phyloP scores from a whole-genome alignment of 75 land plant genomes.

The Ceratopteris richardii region DNA sequence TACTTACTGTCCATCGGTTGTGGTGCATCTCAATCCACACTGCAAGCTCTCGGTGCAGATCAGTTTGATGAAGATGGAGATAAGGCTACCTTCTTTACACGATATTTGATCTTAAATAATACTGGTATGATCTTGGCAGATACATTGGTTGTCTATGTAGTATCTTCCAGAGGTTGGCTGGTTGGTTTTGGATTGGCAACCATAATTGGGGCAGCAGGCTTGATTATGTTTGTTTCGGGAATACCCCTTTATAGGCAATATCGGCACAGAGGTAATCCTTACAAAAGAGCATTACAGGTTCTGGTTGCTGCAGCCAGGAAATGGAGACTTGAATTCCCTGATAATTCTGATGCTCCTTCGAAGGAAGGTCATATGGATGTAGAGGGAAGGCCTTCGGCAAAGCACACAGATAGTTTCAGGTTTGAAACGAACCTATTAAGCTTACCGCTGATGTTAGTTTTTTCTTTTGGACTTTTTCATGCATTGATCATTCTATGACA shows the following conservation, averaged over 20 bases:
- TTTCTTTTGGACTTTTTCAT: not conserved
- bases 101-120: conserved; percentile 11
- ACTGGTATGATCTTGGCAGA: conserved; percentile 16
- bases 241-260: conserved; percentile 15
- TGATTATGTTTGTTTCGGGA: conserved; percentile 10
- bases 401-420: conserved; percentile 14
- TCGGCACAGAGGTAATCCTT: conserved; percentile 25
- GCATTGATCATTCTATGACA: not conserved
- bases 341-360: conserved; percentile 22
- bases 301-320: conserved; percentile 44
- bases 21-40: conserved; percentile 18
- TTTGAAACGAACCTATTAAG: not conserved
- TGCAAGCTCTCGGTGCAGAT: conserved; percentile 27
- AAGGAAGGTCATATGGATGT: conserved; percentile 14
- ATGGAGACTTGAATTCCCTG: conserved; percentile 20
- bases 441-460: too few species aligned
- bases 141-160: conserved; percentile 19
- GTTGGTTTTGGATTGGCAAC: conserved; percentile 21
- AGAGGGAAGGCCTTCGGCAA: conserved; percentile 7
- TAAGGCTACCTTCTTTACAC: conserved; percentile 22
- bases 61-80: conserved; percentile 28
- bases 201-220: conserved; percentile 8
- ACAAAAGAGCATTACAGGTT: conserved; percentile 28
- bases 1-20: conserved; percentile 21
- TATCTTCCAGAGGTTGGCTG: conserved; percentile 15